Base-by-base conservation (phyloP, 352 stramenopile species). In the Phytophthora idaei region DNA sequence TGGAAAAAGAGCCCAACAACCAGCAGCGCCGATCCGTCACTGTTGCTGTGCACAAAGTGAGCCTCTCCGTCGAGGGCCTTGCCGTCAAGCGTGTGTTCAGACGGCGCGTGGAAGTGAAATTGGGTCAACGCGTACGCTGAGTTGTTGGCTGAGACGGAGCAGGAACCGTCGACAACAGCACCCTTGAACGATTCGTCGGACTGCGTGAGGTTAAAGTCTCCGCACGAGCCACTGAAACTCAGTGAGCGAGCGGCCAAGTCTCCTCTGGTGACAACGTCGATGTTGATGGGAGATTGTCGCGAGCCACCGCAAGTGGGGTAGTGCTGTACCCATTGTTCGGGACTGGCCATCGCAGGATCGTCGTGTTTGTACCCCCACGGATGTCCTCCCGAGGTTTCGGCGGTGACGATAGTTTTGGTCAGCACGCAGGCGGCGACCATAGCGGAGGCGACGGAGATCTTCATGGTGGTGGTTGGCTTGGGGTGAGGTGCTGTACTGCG, bases 21-120 rank as follows among this genome's bases (percentile, higher is more conserved):
- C 4, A 82, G 56, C 15, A 86, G 25, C 36, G 67, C 66, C 1
- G 57, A 62, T 29, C 63, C 65, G 31, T 71, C 67, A 5, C n/a
- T 46, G 49, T 68, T 71, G 28, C 64, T 65, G 69, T 85, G 77
- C 45, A 85, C 71, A 51, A 83, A 82, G 41, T 85, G 77, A 3
- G 56, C 57, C 55, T 82, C 77, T 27, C 64, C 74, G 17, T 75
- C 68, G 21, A 73, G 61, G 1, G 62, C 44, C 29, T 75, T 68
- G 15, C 74, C 77, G 17, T 69, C 48, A 14, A 83, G 4, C 3
- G 67, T 81, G 69, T 85, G 74, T 52, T 85, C 74, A n/a, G 67
- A 74, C 1, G 74, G 77, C 11, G 66, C 44, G 59, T 85, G 77
- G 51, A 76, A 27, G 67, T 85, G 77, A 42, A 81, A 73, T 44